A percentile compares a stretch with the other conserved stretches of the same genome.
Conservation (phyloP, 2,329 filamentous ascomycete species). For the Scytalidium lignicola region DNA sequence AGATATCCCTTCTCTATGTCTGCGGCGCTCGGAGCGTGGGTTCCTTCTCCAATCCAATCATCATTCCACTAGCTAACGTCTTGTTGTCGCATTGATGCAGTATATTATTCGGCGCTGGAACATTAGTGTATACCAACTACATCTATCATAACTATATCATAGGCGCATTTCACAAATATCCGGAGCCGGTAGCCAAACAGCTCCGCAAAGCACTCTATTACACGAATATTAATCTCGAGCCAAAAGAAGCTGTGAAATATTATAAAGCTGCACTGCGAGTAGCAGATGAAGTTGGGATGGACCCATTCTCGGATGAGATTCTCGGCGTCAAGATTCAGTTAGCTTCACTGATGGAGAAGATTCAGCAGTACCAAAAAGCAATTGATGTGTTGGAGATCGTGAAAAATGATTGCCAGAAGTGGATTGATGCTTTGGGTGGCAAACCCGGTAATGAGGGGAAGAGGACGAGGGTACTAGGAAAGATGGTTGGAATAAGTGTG, state of each 20-base stretch:
- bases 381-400: constrained; percentile 76
- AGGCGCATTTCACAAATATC: constrained; percentile 49
- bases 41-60: background rate
- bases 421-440: constrained; percentile 50
- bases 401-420: constrained; percentile 60
- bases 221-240: constrained; percentile 70
- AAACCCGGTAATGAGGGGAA: constrained; percentile 38
- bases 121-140: constrained; percentile 23
- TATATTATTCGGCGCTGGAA: constrained; percentile 19
- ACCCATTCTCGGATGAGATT: constrained; percentile 87
- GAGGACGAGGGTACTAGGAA: constrained; percentile 64
- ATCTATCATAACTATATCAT: constrained; percentile 28
- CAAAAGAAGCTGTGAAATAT: constrained; percentile 72
- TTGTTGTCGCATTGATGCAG: background rate
- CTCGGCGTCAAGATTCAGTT: constrained; percentile 84
- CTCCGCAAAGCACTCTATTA: constrained; percentile 84
- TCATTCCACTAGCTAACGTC: background rate
- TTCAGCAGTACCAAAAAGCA: constrained; percentile 63
- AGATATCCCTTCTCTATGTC: constrained; percentile 23
- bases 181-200: constrained; percentile 67
- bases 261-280: constrained; percentile 75
- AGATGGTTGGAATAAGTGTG: constrained; percentile 68
- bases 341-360: constrained; percentile 72
- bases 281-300: constrained; percentile 69
- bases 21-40: constrained; percentile 21